phyloP scores from a whole-genome alignment of 2,329 filamentous ascomycete species.

The Fusarium nurragi region DNA sequence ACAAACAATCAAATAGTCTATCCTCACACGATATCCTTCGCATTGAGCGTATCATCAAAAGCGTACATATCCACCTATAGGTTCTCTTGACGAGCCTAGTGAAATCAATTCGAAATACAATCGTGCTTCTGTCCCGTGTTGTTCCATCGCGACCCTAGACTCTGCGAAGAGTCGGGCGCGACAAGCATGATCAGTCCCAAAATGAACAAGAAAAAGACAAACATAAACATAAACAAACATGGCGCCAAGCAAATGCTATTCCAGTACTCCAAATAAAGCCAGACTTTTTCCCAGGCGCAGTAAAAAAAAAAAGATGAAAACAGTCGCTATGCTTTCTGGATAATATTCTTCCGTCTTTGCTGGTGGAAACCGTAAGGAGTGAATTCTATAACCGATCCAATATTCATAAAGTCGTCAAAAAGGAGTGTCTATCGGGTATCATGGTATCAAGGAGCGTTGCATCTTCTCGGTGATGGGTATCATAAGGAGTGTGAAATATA shows the following conservation, averaged over 20 bases:
- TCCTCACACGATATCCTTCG: conserved; percentile 23
- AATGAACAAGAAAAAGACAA: conserved; percentile 26
- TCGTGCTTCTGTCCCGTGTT: conserved; percentile 35
- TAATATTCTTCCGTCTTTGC: conserved; percentile 49
- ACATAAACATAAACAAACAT: conserved; percentile 29
- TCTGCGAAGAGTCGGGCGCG: conserved; percentile 30
- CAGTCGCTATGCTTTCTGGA: conserved; percentile 66
- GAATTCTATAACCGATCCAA: conserved; percentile 53
- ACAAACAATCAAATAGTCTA: conserved; percentile 28
- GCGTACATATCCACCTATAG: conserved; percentile 21
- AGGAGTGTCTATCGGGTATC: conserved; percentile 52
- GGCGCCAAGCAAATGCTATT: conserved; percentile 42
- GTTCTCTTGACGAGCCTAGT: conserved; percentile 6
- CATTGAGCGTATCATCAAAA: conserved; percentile 13
- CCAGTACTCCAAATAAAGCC: conserved; percentile 41
- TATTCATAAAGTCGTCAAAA: conserved; percentile 51
- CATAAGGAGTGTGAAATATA: conserved; percentile 49
- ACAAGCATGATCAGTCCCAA: conserved; percentile 26
- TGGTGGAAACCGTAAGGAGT: conserved; percentile 57
- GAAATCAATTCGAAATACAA: conserved; percentile 14
- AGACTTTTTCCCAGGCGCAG: conserved; percentile 41
- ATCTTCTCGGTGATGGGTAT: conserved; percentile 38
- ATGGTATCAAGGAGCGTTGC: conserved; percentile 46
- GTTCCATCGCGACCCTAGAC: conserved; percentile 29
- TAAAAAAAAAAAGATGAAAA: conserved; percentile 48